Conservation (phyloP, 2,329 filamentous ascomycete species). For the Aspergillus latus region DNA sequence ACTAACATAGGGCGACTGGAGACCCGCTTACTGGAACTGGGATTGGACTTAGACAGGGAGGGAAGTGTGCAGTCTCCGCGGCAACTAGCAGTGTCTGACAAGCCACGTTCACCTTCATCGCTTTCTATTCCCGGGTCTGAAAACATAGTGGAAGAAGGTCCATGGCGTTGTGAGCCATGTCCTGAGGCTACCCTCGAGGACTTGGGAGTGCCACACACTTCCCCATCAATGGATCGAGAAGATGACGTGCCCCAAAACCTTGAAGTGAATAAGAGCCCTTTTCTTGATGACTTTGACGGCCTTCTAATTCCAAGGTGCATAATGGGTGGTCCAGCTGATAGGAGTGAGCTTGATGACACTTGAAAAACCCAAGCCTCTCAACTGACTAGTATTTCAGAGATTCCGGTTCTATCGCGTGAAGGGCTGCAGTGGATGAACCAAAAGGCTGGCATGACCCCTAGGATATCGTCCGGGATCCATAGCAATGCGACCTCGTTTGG, state of each 20-base stretch:
- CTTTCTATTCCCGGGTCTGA: background rate
- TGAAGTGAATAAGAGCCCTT: background rate
- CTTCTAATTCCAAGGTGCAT: slow-evolving; percentile 18
- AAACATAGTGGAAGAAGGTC: background rate
- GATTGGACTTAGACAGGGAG: slow-evolving; percentile 10
- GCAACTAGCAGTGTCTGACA: background rate
- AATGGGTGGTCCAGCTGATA: slow-evolving; percentile 5
- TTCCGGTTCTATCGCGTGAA: slow-evolving; percentile 14
- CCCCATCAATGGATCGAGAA: background rate
- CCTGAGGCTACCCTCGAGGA: background rate
- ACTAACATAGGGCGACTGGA: slow-evolving; percentile 20
- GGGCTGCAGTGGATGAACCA: slow-evolving; percentile 19
- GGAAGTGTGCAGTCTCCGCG: background rate
- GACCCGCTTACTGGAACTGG: slow-evolving; percentile 15
- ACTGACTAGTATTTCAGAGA: slow-evolving; percentile 6
- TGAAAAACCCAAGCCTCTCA: background rate
- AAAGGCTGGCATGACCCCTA: slow-evolving; percentile 9
- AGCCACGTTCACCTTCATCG: background rate
- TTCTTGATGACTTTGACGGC: background rate
- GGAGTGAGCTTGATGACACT: slow-evolving; percentile 6
- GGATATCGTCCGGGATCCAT: background rate
- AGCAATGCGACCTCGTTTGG: background rate
- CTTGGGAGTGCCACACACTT: background rate
- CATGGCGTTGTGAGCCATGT: background rate
- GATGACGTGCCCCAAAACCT: background rate